A percentile compares a stretch with the other conserved stretches of the same genome.
Conservation (phyloP, 169 alveolate genomes). For the Amoebophrya sp. region DNA sequence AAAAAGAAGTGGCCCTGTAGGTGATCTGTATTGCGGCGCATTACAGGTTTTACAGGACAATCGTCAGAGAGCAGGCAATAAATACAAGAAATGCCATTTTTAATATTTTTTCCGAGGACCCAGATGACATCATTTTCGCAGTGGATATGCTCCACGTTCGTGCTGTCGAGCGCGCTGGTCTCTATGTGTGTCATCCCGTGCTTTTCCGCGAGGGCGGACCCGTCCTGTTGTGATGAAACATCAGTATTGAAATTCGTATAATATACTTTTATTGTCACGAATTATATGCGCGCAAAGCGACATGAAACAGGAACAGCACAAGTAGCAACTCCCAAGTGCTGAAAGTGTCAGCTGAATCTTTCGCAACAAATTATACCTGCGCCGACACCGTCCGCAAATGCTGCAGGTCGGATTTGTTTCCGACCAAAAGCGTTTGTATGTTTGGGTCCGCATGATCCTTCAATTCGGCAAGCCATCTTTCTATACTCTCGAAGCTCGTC, state of each 20-base stretch:
- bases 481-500: conserved; percentile 73
- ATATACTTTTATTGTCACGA: too few relatives aligned
- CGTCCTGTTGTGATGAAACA: not conserved
- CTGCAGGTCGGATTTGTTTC: conserved; percentile 92
- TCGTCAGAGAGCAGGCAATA: too few relatives aligned
- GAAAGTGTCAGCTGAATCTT: too few relatives aligned
- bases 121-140: too few relatives aligned
- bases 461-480: conserved; percentile 93
- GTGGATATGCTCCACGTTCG: conserved; percentile 90
- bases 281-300: too few relatives aligned
- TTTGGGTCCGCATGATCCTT: conserved; percentile 93
- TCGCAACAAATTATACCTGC: not conserved
- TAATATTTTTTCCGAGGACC: too few relatives aligned
- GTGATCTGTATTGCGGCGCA: too few relatives aligned
- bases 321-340: too few relatives aligned
- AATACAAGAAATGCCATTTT: too few relatives aligned
- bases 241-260: not conserved
- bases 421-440: conserved; percentile 90
- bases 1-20: too few relatives aligned
- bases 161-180: conserved; percentile 90
- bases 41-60: too few relatives aligned
- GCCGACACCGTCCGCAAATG: conserved; percentile 60
- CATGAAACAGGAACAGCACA: too few relatives aligned
- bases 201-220: not conserved
- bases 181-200: conserved; percentile 72